Evolutionary conservation across 2,329 filamentous ascomycete species (phyloP), one percentile per base, ranked within the genome.

Genomic region (Aspergillus pseudoglaucus): DNA sequence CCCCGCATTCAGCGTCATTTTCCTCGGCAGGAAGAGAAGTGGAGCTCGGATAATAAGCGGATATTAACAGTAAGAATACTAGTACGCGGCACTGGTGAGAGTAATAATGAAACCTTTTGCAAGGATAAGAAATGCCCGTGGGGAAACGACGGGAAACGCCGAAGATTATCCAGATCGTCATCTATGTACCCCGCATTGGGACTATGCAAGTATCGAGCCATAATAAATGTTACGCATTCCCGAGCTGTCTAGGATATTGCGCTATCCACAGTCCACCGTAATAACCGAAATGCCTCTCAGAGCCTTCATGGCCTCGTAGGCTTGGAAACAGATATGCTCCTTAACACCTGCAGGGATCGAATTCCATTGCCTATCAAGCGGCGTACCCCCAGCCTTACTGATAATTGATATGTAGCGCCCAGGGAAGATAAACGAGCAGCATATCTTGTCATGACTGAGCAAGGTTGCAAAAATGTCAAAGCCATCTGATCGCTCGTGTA

Each of bases 371-470:
- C 25, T 15, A n/a, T 14, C 30, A 7, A 49, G 30, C n/a, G 7
- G 15, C 41, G 45, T 9, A 25, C n/a, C 47, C 10, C 44, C 14
- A 8, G 20, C 47, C 14, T 35, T 46, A 0, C 38, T 40, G 1
- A 47, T 45, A 3, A 48, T n/a, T 1, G 47, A 14, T 9, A 52
- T 45, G 43, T 52, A 35, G 0, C 47, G 42, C 5, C 22, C 25
- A 7, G 43, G 44, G n/a, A 48, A 47, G 4, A 50, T 23, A 0
- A 40, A 54, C 1, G 52, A 54, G 17, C 40, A 52, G 0, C 2
- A 18, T 5, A 52, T 52, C 14, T 39, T 18, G 3, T 45, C 47
- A 15, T 45, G 17, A 10, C 8, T 33, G 1, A 48, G 45, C 14
- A 52, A 1, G 17, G 22, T 35, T 14, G 49, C 9, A 35, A 53